phyloP scores from a whole-genome alignment of 257 asterid species.

The Ilex aquifolium region DNA sequence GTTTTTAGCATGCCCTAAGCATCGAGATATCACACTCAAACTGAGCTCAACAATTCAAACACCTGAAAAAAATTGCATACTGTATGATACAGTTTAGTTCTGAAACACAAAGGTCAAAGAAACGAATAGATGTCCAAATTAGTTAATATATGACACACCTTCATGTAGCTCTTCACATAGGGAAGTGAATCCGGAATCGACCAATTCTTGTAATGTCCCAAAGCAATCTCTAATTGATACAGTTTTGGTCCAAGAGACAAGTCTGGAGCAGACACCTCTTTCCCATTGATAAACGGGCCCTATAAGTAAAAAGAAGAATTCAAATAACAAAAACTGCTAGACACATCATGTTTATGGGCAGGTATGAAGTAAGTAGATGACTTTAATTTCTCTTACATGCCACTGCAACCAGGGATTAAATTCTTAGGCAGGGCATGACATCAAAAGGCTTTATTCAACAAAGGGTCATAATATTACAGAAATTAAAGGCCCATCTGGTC shows the following conservation, averaged over 20 bases:
- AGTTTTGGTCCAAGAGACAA: constrained; percentile 96
- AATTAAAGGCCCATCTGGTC: too few relatives aligned
- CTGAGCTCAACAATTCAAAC: too few relatives aligned
- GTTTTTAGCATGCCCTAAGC: not conserved
- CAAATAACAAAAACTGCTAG: not conserved
- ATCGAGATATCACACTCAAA: not conserved
- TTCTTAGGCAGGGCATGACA: not conserved
- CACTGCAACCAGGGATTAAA: not conserved
- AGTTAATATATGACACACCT: constrained; percentile 39
- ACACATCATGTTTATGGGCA: too few relatives aligned
- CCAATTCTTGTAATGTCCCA: constrained; percentile 86
- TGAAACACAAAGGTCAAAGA: too few relatives aligned
- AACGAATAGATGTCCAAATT: not conserved
- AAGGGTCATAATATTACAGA: too few relatives aligned
- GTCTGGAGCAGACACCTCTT: constrained; percentile 75
- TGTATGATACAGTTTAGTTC: not conserved
- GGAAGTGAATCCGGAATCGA: constrained; percentile 75
- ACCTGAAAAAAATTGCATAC: too few relatives aligned
- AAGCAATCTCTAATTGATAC: constrained; percentile 76
- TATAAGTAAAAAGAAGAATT: constrained; percentile 6
- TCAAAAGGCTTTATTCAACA: not conserved
- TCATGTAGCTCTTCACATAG: constrained; percentile 64
- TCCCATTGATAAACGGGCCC: constrained; percentile 84
- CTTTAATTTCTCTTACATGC: constrained; percentile 5
- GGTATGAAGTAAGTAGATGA: not conserved